phyloP scores from a whole-genome alignment of 768 basidiomycete species.

The Boletus rubescentipes region DNA sequence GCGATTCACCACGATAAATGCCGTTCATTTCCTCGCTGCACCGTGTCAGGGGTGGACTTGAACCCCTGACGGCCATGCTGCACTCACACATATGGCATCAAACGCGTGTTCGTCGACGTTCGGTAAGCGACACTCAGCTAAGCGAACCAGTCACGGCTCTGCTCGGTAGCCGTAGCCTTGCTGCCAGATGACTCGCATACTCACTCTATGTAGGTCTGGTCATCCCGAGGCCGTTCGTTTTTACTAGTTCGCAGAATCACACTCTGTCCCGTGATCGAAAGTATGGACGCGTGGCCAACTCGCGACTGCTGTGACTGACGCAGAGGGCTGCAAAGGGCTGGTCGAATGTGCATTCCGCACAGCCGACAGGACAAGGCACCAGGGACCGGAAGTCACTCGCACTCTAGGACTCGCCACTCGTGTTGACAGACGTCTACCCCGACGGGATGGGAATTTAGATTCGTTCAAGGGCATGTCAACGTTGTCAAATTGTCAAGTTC shows the following conservation, averaged over 20 bases:
- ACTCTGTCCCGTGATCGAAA: background rate
- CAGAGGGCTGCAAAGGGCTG: constrained; percentile 4
- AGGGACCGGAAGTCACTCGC: constrained; percentile 12
- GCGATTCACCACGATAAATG: constrained; percentile 20
- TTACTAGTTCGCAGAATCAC: background rate
- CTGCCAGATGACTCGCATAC: background rate
- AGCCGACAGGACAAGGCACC: constrained; percentile 22
- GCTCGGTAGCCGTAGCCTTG: background rate
- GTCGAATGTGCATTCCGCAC: constrained; percentile 13
- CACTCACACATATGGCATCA: constrained; percentile 21
- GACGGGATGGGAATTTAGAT: constrained; percentile 1
- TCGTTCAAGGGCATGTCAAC: background rate
- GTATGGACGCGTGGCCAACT: constrained; percentile 12
- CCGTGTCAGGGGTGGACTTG: constrained; percentile 11
- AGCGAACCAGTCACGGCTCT: background rate
- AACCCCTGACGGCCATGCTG: constrained; percentile 27
- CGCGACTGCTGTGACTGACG: constrained; percentile 1
- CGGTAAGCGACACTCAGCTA: constrained; percentile 3
- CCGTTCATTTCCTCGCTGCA: constrained; percentile 26
- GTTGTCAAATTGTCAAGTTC: background rate
- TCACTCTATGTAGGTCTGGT: background rate
- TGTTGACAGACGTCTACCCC: background rate
- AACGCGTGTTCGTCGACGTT: constrained; percentile 18
- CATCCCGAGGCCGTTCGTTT: background rate
- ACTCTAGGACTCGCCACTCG: background rate